Evolutionary conservation across 208 protist species (phyloP), one percentile per base, ranked within the genome.

Genomic region (Trypanosoma congolense): DNA sequence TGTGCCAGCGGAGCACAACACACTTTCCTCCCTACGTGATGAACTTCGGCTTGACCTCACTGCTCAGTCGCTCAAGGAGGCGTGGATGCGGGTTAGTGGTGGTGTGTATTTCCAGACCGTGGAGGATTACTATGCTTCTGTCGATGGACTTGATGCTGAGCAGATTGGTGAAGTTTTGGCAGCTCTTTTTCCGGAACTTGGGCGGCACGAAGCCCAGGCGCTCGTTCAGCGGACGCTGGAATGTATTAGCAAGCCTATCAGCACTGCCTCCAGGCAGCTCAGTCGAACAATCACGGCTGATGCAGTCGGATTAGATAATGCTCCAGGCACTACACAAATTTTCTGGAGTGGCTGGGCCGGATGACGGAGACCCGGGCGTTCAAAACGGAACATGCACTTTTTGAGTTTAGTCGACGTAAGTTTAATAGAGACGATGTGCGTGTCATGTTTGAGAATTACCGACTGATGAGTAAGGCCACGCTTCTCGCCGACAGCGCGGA

Each of bases 371-470:
- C 87, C 29, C 67, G 74, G n/a, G 87, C 82, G 0, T 95, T 95
- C 66, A 92, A 92, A 57, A 95, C 87, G 1, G 83, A 95, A 62
- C 83, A 95, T 48, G 83, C 87, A 0, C 66, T 95, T 8, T 95
- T 92, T 50, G 75, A 95, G 56, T 95, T 95, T 49, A 89, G 77
- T 44, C 74, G 87, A 0, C 69, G 87, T 3, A 91, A 92, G 48
- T 95, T 95, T 55, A 92, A 90, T 49, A 61, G 73, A 5, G 73
- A 92, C 12, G 87, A 95, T 75, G 87, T 95, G 16, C 70, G 77
- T 26, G 64, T 92, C 14, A 95, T 95, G 87, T 92, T 90, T 61
- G 87, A 95, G 43, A 95, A 95, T 66, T 95, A 90, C 61, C 86
- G 84, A 42, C 49, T 95, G 25, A 88, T 95, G 82, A 86, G 83